Evolutionary conservation across 176 grass and related monocot species (phyloP).

Genomic region (Carex cristatella): DNA sequence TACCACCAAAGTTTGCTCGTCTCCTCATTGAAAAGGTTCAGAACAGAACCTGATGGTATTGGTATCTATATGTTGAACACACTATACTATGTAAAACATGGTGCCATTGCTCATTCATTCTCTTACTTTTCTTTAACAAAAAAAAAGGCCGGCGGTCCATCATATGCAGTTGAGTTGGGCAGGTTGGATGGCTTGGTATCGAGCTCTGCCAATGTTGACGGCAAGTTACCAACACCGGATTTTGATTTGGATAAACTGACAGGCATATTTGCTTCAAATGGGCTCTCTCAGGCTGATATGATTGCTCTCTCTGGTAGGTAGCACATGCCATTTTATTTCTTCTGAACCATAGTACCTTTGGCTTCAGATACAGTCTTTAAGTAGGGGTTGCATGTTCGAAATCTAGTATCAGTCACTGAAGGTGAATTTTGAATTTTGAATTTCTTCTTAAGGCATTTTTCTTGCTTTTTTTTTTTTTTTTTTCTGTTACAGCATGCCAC

Average conservation of each 20-base stretch:
- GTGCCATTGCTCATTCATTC: not conserved
- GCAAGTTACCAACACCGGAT: slow-evolving; percentile 37
- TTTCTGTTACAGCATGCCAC: slow-evolving; percentile 38
- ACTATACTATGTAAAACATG: not conserved
- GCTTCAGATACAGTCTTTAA: too few species aligned
- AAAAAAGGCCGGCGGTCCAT: slow-evolving; percentile 54
- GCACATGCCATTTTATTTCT: not conserved
- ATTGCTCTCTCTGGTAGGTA: slow-evolving; percentile 58
- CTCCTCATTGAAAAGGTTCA: not conserved
- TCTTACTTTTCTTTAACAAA: not conserved
- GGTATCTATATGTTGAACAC: not conserved
- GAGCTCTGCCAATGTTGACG: slow-evolving; percentile 35
- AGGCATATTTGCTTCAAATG: slow-evolving; percentile 38
- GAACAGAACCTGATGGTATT: not conserved
- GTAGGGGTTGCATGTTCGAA: too few species aligned
- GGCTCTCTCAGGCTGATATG: slow-evolving; percentile 47
- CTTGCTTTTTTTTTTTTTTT: not conserved
- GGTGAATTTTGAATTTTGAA: too few species aligned
- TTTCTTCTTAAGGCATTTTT: not conserved
- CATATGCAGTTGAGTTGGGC: slow-evolving; percentile 62
- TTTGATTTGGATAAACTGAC: slow-evolving; percentile 37
- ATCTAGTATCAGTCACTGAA: too few species aligned
- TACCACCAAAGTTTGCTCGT: not conserved
- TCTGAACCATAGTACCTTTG: too few species aligned
- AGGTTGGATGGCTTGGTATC: slow-evolving; percentile 68